A percentile compares a stretch with the other conserved stretches of the same genome.
Evolutionary conservation across 163 green algal genomes (phyloP).

Genomic region (Scenedesmus sp.): DNA sequence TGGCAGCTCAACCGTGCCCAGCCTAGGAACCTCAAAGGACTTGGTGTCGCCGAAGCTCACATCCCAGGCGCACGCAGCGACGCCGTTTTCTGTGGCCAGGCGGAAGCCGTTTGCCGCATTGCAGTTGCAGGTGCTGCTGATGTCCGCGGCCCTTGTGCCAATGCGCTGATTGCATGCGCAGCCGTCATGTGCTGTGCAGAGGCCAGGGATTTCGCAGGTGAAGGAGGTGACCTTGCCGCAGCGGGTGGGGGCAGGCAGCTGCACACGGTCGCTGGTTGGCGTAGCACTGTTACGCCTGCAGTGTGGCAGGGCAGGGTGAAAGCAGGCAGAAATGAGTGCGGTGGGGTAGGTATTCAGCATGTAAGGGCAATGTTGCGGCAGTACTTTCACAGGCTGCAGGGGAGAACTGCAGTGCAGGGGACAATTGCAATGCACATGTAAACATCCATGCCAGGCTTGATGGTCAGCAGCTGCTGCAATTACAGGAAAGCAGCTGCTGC

Average conservation of each 20-base stretch:
- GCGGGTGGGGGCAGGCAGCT: background rate
- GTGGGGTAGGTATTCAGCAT: too few relatives aligned
- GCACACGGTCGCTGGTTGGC: background rate
- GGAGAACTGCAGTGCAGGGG: too few relatives aligned
- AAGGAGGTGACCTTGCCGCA: background rate
- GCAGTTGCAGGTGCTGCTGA: constrained; percentile 3
- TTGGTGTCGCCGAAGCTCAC: constrained; percentile 1
- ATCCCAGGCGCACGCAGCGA: constrained; percentile 10
- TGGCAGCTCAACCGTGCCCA: constrained; percentile 35
- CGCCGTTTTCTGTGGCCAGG: background rate
- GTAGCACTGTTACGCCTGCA: background rate
- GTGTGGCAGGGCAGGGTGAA: too few relatives aligned
- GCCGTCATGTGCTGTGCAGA: constrained; percentile 35
- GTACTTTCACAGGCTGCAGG: too few relatives aligned
- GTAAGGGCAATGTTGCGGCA: too few relatives aligned
- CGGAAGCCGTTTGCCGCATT: background rate
- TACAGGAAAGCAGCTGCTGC: too few relatives aligned
- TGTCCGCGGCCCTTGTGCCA: background rate
- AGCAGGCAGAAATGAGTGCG: background rate
- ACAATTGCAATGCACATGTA: too few relatives aligned
- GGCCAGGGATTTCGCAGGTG: constrained; percentile 15
- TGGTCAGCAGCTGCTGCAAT: too few relatives aligned
- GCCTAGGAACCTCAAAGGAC: constrained; percentile 26
- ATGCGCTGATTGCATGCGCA: background rate
- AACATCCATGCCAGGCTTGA: too few relatives aligned